Conservation (phyloP, 768 basidiomycete genomes). For the Trametes cingulata region DNA sequence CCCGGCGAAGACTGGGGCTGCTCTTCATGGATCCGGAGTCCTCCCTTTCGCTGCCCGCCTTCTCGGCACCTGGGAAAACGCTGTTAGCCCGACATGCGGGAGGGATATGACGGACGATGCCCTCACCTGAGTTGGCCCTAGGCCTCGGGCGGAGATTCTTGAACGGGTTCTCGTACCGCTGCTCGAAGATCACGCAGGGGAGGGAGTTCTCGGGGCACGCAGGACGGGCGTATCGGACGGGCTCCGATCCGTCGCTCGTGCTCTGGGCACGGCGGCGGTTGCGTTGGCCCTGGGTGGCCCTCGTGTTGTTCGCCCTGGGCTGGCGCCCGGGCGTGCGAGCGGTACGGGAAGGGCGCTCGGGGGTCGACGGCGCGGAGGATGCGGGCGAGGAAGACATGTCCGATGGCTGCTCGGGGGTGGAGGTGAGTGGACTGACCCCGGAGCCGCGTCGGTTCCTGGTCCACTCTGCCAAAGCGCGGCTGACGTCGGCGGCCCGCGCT, state of each 20-base stretch:
- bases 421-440: background rate
- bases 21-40: background rate
- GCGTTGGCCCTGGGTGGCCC: too few relatives aligned
- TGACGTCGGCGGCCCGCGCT: background rate
- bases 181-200: background rate
- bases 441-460: background rate
- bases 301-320: too few relatives aligned
- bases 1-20: background rate
- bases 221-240: constrained; percentile 8
- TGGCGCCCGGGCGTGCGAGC: too few relatives aligned
- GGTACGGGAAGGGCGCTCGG: background rate
- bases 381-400: background rate
- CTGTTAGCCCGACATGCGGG: background rate
- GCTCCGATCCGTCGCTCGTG: background rate
- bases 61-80: background rate
- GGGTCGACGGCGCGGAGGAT: background rate
- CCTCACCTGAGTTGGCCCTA: background rate
- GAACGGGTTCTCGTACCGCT: constrained; percentile 12
- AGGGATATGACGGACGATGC: background rate
- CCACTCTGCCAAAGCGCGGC: background rate
- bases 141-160: constrained; percentile 1
- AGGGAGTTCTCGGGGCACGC: constrained; percentile 15
- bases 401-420: background rate
- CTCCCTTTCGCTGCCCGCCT: background rate
- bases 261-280: background rate